Conservation (phyloP, 371 early-diverging fungal species). For the Choanephora cucurbitarum region DNA sequence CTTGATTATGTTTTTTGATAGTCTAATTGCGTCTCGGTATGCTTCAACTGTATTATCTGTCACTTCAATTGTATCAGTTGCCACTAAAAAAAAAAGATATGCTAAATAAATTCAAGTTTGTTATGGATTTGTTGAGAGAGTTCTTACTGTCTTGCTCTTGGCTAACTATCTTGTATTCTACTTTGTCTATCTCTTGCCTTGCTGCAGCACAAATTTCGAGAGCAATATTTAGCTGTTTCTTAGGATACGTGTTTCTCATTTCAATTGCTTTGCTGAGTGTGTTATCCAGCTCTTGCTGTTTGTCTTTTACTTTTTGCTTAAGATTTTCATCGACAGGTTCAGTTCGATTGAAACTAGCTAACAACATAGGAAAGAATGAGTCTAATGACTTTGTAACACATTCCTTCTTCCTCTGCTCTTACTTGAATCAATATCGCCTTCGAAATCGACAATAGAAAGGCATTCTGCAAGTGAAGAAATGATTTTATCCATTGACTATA, state of each 20-base stretch:
- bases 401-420: too few species aligned
- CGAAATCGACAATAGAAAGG: background rate
- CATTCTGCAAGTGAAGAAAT: background rate
- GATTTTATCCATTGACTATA: background rate
- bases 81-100: background rate
- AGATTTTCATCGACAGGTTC: conserved; percentile 5
- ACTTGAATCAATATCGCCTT: background rate
- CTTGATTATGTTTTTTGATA: background rate
- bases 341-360: background rate
- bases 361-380: too few species aligned
- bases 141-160: background rate
- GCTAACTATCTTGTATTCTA: background rate
- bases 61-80: background rate
- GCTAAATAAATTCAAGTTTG: background rate
- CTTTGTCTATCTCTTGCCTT: background rate
- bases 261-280: background rate
- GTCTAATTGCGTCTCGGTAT: background rate
- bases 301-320: background rate
- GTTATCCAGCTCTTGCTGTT: background rate
- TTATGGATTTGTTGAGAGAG: background rate
- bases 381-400: too few species aligned
- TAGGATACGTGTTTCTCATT: background rate
- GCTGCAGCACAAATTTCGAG: background rate
- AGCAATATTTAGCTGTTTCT: background rate
- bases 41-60: background rate